Percentiles rank a stretch among this genome's conserved stretches.
phyloP scores from a whole-genome alignment of 1,139 yeast species.

The Tardiomyces depauwii region DNA sequence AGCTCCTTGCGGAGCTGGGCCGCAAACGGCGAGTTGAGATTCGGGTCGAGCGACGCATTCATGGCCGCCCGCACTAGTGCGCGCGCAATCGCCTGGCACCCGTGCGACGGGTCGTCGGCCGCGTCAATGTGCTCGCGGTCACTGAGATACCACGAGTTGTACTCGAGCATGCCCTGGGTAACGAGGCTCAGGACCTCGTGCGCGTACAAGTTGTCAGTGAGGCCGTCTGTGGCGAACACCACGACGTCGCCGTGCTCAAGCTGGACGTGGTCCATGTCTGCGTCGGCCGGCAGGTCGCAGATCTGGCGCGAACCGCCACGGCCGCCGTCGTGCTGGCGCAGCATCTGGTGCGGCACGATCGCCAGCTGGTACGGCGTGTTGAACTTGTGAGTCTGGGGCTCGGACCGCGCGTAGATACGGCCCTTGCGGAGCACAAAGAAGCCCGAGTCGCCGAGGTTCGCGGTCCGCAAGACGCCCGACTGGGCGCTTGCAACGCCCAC shows the following conservation, averaged over 20 bases:
- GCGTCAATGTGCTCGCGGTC: slow-evolving; percentile 5
- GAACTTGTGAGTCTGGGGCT: slow-evolving; percentile 76
- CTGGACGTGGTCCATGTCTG: slow-evolving; percentile 28
- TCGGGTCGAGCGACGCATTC: slow-evolving; percentile 56
- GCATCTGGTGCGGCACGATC: slow-evolving; percentile 54
- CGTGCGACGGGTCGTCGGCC: slow-evolving; percentile 9
- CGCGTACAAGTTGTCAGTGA: slow-evolving; percentile 71
- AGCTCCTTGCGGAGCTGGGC: slow-evolving; percentile 49
- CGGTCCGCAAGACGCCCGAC: slow-evolving; percentile 44
- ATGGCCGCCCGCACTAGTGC: slow-evolving; percentile 59
- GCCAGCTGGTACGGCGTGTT: slow-evolving; percentile 90
- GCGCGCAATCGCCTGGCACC: slow-evolving; percentile 36
- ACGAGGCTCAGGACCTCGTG: slow-evolving; percentile 52
- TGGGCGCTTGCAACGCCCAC: slow-evolving; percentile 58
- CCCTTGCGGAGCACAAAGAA: slow-evolving; percentile 71
- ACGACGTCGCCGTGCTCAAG: slow-evolving; percentile 56
- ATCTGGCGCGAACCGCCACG: slow-evolving; percentile 48
- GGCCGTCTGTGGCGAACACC: slow-evolving; percentile 87
- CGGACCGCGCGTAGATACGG: slow-evolving; percentile 53
- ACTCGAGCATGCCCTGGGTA: slow-evolving; percentile 18
- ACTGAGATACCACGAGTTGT: slow-evolving; percentile 10
- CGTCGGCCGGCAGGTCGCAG: slow-evolving; percentile 38
- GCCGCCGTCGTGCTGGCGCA: slow-evolving; percentile 38
- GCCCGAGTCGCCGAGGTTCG: slow-evolving; percentile 93
- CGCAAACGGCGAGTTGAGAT: slow-evolving; percentile 77